These are phyloP conservation scores for Citrus australasica DNA, from an alignment of 345 rosid species.

Conservation along the genomic window DNA sequence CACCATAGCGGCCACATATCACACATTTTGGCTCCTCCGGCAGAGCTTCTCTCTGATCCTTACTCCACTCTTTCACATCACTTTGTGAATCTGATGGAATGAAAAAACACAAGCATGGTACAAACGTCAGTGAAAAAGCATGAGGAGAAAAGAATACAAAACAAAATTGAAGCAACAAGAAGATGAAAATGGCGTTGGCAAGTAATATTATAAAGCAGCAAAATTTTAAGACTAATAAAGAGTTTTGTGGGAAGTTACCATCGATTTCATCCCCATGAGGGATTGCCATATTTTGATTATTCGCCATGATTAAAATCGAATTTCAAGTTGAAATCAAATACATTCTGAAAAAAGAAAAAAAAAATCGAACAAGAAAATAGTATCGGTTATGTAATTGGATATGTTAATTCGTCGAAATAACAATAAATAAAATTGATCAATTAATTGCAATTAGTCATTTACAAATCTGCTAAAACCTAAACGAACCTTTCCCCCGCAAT, in stretches of 20 bases:
- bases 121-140: too few relatives aligned
- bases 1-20: slow-evolving; percentile 80
- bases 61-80: slow-evolving; percentile 53
- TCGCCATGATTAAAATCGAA: neutral
- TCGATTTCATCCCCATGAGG: neutral
- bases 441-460: too few relatives aligned
- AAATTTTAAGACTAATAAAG: neutral
- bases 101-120: neutral
- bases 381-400: neutral
- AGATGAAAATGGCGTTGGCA: neutral
- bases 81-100: slow-evolving; percentile 24
- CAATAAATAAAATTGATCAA: neutral
- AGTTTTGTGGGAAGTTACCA: neutral
- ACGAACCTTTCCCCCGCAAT: neutral
- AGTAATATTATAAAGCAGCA: neutral
- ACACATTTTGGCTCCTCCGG: slow-evolving; percentile 71
- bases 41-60: slow-evolving; percentile 71
- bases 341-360: neutral
- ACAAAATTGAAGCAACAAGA: neutral
- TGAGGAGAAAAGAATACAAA: too few relatives aligned
- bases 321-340: neutral
- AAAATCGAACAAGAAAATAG: neutral
- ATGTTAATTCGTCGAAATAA: neutral
- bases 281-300: neutral
- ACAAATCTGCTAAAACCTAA: neutral